Evolutionary conservation across 2,329 filamentous ascomycete genomes (phyloP).

Genomic region (Pyrenochaeta sp.): DNA sequence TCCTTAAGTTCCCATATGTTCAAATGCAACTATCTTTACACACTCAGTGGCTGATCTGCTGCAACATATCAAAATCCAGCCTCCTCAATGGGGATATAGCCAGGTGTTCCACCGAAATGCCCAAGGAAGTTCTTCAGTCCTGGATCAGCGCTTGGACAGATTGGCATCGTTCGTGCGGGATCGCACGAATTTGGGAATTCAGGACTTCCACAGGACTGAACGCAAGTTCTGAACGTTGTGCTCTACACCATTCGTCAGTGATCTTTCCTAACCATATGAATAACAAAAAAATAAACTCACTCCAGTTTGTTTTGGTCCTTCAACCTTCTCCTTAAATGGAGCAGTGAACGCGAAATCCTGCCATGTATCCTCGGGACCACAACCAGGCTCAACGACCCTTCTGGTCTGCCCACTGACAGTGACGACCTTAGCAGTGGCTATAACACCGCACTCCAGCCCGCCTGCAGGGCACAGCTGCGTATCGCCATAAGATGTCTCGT

Average conservation of each 20-base stretch:
- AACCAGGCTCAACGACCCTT: background rate
- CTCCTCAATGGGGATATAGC: slow-evolving; percentile 1
- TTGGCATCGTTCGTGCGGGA: background rate
- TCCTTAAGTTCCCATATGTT: too few relatives aligned
- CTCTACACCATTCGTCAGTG: background rate
- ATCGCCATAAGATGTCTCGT: slow-evolving; percentile 1
- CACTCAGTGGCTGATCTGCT: too few relatives aligned
- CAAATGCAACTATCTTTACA: too few relatives aligned
- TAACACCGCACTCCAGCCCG: slow-evolving; percentile 1
- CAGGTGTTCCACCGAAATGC: background rate
- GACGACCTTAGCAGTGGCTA: background rate
- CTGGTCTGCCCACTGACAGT: slow-evolving; percentile 3
- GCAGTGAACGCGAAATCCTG: background rate
- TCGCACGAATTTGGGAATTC: background rate
- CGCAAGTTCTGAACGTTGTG: slow-evolving; percentile 1
- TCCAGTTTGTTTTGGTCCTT: background rate
- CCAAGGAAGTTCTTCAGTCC: background rate
- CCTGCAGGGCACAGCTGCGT: slow-evolving; percentile 2
- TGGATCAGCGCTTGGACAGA: slow-evolving; percentile 2
- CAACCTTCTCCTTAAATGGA: background rate
- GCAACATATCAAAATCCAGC: background rate
- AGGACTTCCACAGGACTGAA: slow-evolving; percentile 1
- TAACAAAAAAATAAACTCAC: background rate
- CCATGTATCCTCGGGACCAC: background rate
- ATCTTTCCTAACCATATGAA: background rate